Evolutionary conservation across 2,329 filamentous ascomycete genomes (phyloP), one percentile per base, ranked within the genome.

Genomic region (Cytospora piceae): DNA sequence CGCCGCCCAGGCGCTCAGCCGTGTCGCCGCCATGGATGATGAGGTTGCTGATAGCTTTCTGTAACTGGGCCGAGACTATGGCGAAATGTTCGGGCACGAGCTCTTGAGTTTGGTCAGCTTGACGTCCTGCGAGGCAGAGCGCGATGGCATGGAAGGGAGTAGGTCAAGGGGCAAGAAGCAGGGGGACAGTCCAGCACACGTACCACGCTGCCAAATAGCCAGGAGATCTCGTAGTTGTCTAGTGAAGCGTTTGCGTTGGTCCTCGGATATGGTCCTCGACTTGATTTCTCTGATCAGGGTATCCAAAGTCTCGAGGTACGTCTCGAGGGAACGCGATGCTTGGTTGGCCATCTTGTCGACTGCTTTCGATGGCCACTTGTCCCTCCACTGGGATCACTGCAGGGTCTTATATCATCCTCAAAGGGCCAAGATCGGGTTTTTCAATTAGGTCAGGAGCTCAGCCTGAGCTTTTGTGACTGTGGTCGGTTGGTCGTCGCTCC

Each of bases 11-110:
- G 66, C 93, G 90, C 75, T 99, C 95, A 72, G 90, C 88, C 6
- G 92, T 90, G 76, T 97, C 94, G 79, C 87, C 90, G 69, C 93
- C 92, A 76, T 94, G 92, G 57, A 93, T 88, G 68, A 96, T 93
- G 70, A 98, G 78, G 49, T 79, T 78, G 32, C 84, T 87, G 52
- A 87, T 85, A 66, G 81, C 83, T 67, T 81, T 82, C 70, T 87
- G 86, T 61, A 88, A 83, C 29, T 77, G 76, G 68, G 82, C 83
- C 75, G 86, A 87, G 70, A 87, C 86, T 46, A 76, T 70, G 52
- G 79, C 78, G 78, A 98, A 98, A 69, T 90, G 88, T 74, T 95
- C 93, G 61, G 90, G 85, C 29, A 87, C 86, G 74, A 95, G 86
- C 78, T 98, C 95, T 87, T 68, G 34, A 55, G 42, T 22, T 22